Evolutionary conservation across 805 yeast genomes (phyloP), one percentile per base, ranked within the genome.

Genomic region (Monosporozyma unispora): DNA sequence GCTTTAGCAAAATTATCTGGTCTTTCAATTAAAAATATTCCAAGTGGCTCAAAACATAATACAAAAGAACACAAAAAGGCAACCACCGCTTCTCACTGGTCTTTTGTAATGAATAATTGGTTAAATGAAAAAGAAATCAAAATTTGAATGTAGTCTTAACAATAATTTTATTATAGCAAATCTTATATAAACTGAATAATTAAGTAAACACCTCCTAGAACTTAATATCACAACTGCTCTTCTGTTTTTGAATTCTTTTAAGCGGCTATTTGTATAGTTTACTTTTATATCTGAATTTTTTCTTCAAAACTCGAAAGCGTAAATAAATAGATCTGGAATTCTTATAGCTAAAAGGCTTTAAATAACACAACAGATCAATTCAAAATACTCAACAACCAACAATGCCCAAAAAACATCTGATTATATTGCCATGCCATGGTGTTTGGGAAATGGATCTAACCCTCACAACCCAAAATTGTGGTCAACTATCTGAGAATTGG

Each of bases 381-480:
- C 35, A 31, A 31, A 31, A 31, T 3, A 12, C 16, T 12, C 12
- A 6, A 12, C 16, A 31, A 3, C 16, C 7, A 11, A 31, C n/a
- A 12, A 38, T 38, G 42, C 6, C 2, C 3, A 31, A 21, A 14
- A 14, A 18, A 1, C 38, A 64, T 19, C 59, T 79, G 16, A 70
- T 79, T 11, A 67, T 79, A 5, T 75, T 79, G 0, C 81, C 84
- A n/a, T 76, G 87, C 47, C 88, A 82, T 55, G 74, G 82, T 0
- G 73, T 82, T 1, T 82, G 86, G 86, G 72, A 68, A 47, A 14
- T 45, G 45, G 27, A 35, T 31, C 42, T 46, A 31, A 22, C 43
- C 3, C 66, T 61, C 1, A 69, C 74, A 9, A 28, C 41, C 4
- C 66, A 61, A 1, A 69, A 74, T 9, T 57, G 69, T 5, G 90